Base-by-base conservation (phyloP, 176 grass and related monocot genomes). In the Oryza coarctata region DNA sequence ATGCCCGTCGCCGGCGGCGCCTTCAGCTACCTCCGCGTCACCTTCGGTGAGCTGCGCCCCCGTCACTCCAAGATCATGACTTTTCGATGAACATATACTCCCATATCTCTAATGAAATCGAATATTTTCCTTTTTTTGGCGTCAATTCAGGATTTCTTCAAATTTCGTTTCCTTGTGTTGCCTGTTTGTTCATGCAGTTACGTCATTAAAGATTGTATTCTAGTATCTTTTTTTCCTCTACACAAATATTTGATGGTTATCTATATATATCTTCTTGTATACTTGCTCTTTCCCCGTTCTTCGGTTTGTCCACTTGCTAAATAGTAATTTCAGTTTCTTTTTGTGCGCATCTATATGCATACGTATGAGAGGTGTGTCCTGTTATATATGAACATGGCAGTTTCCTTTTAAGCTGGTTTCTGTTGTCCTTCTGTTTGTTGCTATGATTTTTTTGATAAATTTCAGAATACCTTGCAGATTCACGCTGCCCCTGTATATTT, bases 1-100 rank as follows among this genome's bases (percentile, higher is more conserved):
- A 89, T 99, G 93, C 93, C 93, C 47, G 88, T 95, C 72, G 90
- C 90, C 18, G 93, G 93, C 44, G 93, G 93, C 23, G 65, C 88
- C 43, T 86, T 89, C 83, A 89, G 83, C 88, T 89, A 89, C 78
- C 83, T 89, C 73, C 85, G 89, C 76, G 96, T 99, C 43, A 99
- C 96, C 70, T 99, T 99, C 68, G 96, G 96, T 99, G 60, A 89
- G 89, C 70, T 14, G 6, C 17, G n/a, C n/a, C n/a, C 58, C 35
- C 49, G 25, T 34, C 44, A 68, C 14, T 62, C 71, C 31, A 50
- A 34, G 52, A 78, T 65, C 58, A 49, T 83, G 22, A 17, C 57
- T 5, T 57, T 22, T 50, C 2, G 49, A 52, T 57, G 27, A 0
- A 50, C 13, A 29, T 43, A 17, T n/a, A 68, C 68, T 13, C 2